These are phyloP conservation scores for Trichopus zeylanicus DNA, from an alignment of 116 monocot species.

Conservation along the genomic window DNA sequence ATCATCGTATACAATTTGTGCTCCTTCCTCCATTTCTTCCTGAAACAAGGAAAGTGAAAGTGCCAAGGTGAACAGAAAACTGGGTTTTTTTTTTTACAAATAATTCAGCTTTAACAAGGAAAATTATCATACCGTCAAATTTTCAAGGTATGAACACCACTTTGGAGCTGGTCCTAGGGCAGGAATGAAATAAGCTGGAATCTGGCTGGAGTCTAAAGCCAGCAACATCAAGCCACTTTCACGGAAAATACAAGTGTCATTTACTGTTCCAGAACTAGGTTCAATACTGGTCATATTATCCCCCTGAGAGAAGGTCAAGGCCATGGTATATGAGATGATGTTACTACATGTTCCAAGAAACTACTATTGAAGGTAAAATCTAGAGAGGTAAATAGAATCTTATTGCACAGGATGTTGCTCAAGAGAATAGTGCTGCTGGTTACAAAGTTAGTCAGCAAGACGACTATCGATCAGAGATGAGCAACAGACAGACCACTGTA, in stretches of 20 bases:
- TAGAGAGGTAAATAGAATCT: no score
- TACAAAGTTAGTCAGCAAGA: no score
- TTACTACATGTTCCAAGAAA: not conserved
- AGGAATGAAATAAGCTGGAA: conserved; percentile 84
- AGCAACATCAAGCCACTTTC: conserved; percentile 85
- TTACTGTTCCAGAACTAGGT: conserved; percentile 61
- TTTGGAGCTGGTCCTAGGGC: conserved; percentile 87
- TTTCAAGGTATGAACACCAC: conserved; percentile 87
- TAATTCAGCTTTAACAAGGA: conserved; percentile 3
- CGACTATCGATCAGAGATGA: no score
- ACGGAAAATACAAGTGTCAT: conserved; percentile 71
- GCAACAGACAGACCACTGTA: no score
- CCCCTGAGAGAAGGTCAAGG: conserved; percentile 44
- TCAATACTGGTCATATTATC: conserved; percentile 80
- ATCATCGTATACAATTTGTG: conserved; percentile 72
- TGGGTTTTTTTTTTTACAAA: not conserved
- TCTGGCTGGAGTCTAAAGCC: conserved; percentile 76
- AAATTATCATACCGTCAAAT: conserved; percentile 45
- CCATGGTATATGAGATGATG: not conserved
- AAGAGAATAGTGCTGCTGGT: no score
- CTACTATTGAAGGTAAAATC: not conserved
- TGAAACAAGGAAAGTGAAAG: conserved; percentile 12
- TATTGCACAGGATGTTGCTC: no score
- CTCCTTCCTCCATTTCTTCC: conserved; percentile 91
- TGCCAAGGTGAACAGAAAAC: not conserved